Percentiles rank a stretch among this genome's conserved stretches.
Conservation (phyloP, 2,329 filamentous ascomycete species). For the Aspergillus texensis region DNA sequence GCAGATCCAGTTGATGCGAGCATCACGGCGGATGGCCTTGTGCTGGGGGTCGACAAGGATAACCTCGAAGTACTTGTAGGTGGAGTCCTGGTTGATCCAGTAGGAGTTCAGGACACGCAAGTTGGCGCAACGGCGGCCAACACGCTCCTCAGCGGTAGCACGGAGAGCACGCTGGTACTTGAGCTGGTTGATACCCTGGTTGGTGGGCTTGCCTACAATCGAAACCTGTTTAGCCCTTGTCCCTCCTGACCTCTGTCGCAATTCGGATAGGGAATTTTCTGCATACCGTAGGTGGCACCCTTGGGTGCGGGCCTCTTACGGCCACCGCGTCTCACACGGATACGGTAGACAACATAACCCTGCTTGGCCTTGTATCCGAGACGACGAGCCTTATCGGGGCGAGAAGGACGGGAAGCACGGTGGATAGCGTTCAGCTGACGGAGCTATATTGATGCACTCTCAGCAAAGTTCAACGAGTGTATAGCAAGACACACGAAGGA, state of each 20-base stretch:
- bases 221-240: slow-evolving; percentile 21
- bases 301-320: slow-evolving; percentile 95
- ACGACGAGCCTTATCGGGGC: slow-evolving; percentile 99
- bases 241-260: slow-evolving; percentile 27
- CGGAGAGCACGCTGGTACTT: slow-evolving; percentile 99
- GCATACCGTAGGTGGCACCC: slow-evolving; percentile 97
- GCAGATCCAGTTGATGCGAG: slow-evolving; percentile 99
- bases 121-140: slow-evolving; percentile 98
- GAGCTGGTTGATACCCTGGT: slow-evolving; percentile 99
- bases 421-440: slow-evolving; percentile 99
- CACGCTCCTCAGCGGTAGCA: slow-evolving; percentile 98
- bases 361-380: slow-evolving; percentile 99
- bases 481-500: slow-evolving; percentile 68
- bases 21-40: slow-evolving; percentile 99
- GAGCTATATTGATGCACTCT: slow-evolving; percentile 99
- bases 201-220: slow-evolving; percentile 93
- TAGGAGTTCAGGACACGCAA: slow-evolving; percentile 99
- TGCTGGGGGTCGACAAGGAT: slow-evolving; percentile 99
- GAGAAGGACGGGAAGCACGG: slow-evolving; percentile 95
- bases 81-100: slow-evolving; percentile 99
- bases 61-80: slow-evolving; percentile 99
- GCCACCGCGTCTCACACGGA: slow-evolving; percentile 96
- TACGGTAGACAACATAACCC: slow-evolving; percentile 99
- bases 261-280: slow-evolving; percentile 3
- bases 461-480: slow-evolving; percentile 99